These are phyloP conservation scores for Saccharum spontaneum DNA, from an alignment of 176 grass and related monocot genomes.

Conservation along the genomic window DNA sequence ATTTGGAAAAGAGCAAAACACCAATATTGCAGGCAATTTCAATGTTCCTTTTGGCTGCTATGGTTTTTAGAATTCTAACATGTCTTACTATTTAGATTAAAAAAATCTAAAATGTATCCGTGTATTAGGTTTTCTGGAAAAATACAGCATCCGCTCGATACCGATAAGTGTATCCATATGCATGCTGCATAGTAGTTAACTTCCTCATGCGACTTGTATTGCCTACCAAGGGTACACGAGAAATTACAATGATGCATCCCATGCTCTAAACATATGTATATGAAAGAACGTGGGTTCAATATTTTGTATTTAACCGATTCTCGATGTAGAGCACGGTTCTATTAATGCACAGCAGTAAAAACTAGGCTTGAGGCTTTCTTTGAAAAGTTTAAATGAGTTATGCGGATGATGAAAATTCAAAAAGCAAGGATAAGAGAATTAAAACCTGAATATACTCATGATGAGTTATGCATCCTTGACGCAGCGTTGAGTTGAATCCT, in stretches of 20 bases:
- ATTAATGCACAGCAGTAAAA: neutral
- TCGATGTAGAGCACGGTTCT: neutral
- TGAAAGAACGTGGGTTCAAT: neutral
- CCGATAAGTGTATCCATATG: neutral
- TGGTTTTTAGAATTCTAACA: neutral
- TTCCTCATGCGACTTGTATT: neutral
- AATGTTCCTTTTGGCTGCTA: neutral
- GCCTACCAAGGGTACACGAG: neutral
- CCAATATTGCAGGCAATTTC: neutral
- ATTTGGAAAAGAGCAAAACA: neutral
- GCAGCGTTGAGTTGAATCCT: constrained; percentile 95
- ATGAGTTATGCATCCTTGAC: constrained; percentile 88
- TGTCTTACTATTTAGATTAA: neutral
- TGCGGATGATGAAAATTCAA: constrained; percentile 3
- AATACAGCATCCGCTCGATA: neutral
- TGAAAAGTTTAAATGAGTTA: neutral
- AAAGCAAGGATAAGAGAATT: constrained; percentile 19
- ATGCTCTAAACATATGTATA: neutral
- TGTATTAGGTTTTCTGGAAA: neutral
- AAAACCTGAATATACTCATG: constrained; percentile 96
- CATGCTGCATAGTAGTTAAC: neutral
- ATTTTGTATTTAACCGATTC: constrained; percentile 8
- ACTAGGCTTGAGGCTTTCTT: neutral
- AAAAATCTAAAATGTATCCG: neutral
- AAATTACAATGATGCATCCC: constrained; percentile 1